A percentile compares a stretch with the other conserved stretches of the same genome.
Evolutionary conservation across 768 basidiomycete species (phyloP).

Genomic region (Leccinum sublutescens): DNA sequence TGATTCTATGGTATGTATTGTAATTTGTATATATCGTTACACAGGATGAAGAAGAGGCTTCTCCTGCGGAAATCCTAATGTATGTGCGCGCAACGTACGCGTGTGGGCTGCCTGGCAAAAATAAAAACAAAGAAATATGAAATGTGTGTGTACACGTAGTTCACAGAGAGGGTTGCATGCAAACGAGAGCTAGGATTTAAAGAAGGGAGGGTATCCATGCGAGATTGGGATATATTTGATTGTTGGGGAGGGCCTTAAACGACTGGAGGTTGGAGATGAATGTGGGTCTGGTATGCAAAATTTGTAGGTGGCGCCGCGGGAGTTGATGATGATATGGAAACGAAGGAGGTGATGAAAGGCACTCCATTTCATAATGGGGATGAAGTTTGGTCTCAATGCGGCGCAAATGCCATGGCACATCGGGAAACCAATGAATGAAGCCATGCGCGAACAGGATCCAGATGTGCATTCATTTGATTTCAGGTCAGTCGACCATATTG

Average conservation of each 20-base stretch:
- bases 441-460: neutral
- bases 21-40: too few relatives aligned
- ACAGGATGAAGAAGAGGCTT: too few relatives aligned
- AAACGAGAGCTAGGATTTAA: neutral
- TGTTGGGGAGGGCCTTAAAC: neutral
- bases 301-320: neutral
- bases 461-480: slow-evolving; percentile 1
- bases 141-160: neutral
- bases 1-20: slow-evolving; percentile 3
- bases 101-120: neutral
- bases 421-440: neutral
- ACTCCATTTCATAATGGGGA: neutral
- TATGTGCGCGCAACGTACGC: neutral
- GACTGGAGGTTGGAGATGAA: slow-evolving; percentile 1
- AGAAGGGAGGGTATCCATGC: slow-evolving; percentile 9
- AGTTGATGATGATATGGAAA: neutral
- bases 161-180: neutral
- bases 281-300: neutral
- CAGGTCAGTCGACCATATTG: neutral
- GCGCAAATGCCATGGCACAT: neutral
- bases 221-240: neutral
- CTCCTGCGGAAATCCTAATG: too few relatives aligned
- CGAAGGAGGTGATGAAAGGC: neutral
- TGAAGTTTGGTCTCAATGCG: neutral
- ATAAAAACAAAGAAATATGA: neutral